Base-by-base conservation (phyloP, 805 yeast species). In the Candida saitoana region DNA sequence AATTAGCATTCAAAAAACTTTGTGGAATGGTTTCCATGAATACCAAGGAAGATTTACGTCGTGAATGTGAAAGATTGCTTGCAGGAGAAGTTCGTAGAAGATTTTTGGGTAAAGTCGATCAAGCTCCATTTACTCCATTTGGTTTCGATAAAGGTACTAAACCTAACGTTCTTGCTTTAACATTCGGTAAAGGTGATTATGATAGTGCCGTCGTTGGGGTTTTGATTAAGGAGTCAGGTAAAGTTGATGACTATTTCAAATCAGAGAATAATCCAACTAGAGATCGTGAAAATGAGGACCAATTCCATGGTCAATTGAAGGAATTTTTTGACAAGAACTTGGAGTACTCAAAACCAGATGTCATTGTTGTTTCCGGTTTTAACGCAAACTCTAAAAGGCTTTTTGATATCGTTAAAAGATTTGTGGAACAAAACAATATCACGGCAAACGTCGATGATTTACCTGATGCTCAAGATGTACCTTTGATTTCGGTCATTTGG, bases 41-140 rank as follows among this genome's bases (percentile, higher is more conserved):
- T 56, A 82, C 93, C 39, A 87, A 90, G 48, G 98, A 90, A 54
- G 85, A 82, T 41, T 70, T 91, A 41, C 78, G 88, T 42, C 76
- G 84, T 43, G 82, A 76, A 42, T 85, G 96, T 65, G 86, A 86
- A 59, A 75, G 85, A 42, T 58, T 79, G 34, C 71, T 93, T 35
- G 81, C 81, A 39, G 74, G 71, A 44, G 82, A 82, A 44, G 79
- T 91, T 27, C 82, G 98, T 50, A 73, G 76, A 34, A 69, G 76
- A 20, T 84, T 91, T 55, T 69, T 79, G 59, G 72, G 76, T 17
- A 84, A 82, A 54, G 73, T 93, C 27, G 93, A 91, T 59, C 98
- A 90, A 67, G 96, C 98, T 2, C 97, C 99, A 24, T 90, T 70
- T 62, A 81, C 85, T 51, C 96, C 98, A 4, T 74, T 77, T 36